phyloP scores from a whole-genome alignment of 2,329 filamentous ascomycete species.

The Penicillium italicum region DNA sequence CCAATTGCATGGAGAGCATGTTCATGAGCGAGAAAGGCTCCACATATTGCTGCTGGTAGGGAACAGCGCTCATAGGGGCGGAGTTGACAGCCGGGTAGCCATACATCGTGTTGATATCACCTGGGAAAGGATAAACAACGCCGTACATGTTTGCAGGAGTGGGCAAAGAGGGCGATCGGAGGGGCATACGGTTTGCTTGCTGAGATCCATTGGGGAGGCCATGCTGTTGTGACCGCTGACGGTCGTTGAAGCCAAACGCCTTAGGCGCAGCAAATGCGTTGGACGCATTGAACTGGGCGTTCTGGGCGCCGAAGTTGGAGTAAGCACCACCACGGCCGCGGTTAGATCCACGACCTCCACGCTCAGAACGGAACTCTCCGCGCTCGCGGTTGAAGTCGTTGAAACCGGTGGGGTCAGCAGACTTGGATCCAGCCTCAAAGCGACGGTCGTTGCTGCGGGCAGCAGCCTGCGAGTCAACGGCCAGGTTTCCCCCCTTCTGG shows the following conservation, averaged over 20 bases:
- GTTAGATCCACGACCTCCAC: slow-evolving; percentile 39
- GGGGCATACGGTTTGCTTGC: slow-evolving; percentile 50
- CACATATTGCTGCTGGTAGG: slow-evolving; percentile 56
- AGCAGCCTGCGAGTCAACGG: slow-evolving; percentile 34
- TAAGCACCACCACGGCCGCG: slow-evolving; percentile 42
- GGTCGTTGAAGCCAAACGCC: slow-evolving; percentile 41
- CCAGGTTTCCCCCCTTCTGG: slow-evolving; percentile 28
- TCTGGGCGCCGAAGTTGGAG: slow-evolving; percentile 35
- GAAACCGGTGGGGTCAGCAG: slow-evolving; percentile 35
- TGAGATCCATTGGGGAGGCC: slow-evolving; percentile 36
- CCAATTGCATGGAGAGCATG: slow-evolving; percentile 62
- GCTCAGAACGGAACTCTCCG: slow-evolving; percentile 36
- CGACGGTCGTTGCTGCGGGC: slow-evolving; percentile 37
- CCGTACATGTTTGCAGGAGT: slow-evolving; percentile 51
- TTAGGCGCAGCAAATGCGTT: slow-evolving; percentile 41
- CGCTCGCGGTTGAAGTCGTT: slow-evolving; percentile 38
- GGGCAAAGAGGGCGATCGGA: slow-evolving; percentile 62
- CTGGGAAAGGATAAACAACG: slow-evolving; percentile 41
- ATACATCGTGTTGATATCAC: slow-evolving; percentile 53
- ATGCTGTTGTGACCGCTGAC: slow-evolving; percentile 41
- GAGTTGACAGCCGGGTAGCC: slow-evolving; percentile 55
- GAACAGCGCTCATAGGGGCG: slow-evolving; percentile 54
- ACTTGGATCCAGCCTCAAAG: slow-evolving; percentile 38
- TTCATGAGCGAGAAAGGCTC: slow-evolving; percentile 55
- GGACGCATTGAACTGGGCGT: slow-evolving; percentile 39